Base-by-base conservation (phyloP, 108 stramenopile species). In the Fragilariopsis cylindrus region DNA sequence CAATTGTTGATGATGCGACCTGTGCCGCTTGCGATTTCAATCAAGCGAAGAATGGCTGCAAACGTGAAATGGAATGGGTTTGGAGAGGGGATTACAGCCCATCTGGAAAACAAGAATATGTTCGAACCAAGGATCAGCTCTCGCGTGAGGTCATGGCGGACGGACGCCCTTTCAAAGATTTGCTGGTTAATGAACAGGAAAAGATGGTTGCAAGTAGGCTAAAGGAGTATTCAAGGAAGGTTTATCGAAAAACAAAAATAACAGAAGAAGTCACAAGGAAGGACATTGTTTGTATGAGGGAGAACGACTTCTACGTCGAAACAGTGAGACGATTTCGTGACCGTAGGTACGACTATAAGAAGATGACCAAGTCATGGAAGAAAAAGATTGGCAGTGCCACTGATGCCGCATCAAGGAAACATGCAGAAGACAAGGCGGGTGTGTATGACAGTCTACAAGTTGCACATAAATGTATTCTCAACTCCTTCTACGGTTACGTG, bases 21-120 rank as follows among this genome's bases (percentile, higher is more conserved):
- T 99, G 99, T 80, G 99, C 99, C 3, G 84, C 96, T 4, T 99
- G 99, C 75, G 97, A 98, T 68, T 99, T 92, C 82, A 99, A 99
- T 81, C 94, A 92, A 68, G 85, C 88, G 48, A 86, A 87, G 69
- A 97, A 97, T 74, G 78, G 84, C 12, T 99, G 99, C 89, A 99
- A 99, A 82, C 84, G 99, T 40, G 79, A 80, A 60, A 97, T 99
- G 96, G 87, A 97, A 45, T 99, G 99, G 99, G 88, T 97, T 7
- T 99, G 99, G 99, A 74, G 99, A 16, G 99, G 99, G 16, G 98
- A 99, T 74, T 96, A 93, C 76, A 94, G 82, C 43, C 97, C 97
- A 48, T 90, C 96, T 15, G 86, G 92, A 44, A 87, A 84, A 57
- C 78, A 83, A 4, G 98, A 98, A 74, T 96, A 93, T 76, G 87